phyloP scores from a whole-genome alignment of 345 rosid genomes.

The Toxicodendron radicans region DNA sequence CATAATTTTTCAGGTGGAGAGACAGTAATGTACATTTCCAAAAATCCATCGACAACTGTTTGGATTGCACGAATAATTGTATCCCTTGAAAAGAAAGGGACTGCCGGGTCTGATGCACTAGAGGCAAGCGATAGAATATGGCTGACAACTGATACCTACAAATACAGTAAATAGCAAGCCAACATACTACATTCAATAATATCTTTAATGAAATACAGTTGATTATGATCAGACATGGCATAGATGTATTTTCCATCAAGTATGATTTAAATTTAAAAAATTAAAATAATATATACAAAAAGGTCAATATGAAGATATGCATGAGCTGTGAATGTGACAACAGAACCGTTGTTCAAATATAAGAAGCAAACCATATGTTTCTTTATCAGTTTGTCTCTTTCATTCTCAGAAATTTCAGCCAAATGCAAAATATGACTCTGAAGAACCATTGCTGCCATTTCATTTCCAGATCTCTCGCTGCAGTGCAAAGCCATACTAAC shows the following conservation, averaged over 20 bases:
- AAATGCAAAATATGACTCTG: slow-evolving; percentile 60
- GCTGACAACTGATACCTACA: slow-evolving; percentile 86
- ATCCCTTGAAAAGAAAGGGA: slow-evolving; percentile 72
- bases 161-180: slow-evolving; percentile 24
- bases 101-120: slow-evolving; percentile 55
- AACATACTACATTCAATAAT: slow-evolving; percentile 1
- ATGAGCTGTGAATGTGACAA: background rate
- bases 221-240: slow-evolving; percentile 2
- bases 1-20: slow-evolving; percentile 17
- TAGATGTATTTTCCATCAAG: background rate
- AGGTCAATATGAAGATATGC: background rate
- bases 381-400: slow-evolving; percentile 85
- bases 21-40: slow-evolving; percentile 60
- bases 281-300: background rate
- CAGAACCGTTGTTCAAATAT: slow-evolving; percentile 14
- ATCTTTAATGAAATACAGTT: background rate
- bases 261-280: background rate
- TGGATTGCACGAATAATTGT: slow-evolving; percentile 56
- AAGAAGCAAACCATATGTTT: slow-evolving; percentile 66
- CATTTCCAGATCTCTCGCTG: slow-evolving; percentile 58
- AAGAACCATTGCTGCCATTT: slow-evolving; percentile 66
- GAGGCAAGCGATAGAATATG: slow-evolving; percentile 72
- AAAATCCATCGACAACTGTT: slow-evolving; percentile 89
- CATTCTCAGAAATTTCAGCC: slow-evolving; percentile 69
- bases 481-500: slow-evolving; percentile 75